Conservation (phyloP, 257 asterid species). For the Solanum verrucosum region DNA sequence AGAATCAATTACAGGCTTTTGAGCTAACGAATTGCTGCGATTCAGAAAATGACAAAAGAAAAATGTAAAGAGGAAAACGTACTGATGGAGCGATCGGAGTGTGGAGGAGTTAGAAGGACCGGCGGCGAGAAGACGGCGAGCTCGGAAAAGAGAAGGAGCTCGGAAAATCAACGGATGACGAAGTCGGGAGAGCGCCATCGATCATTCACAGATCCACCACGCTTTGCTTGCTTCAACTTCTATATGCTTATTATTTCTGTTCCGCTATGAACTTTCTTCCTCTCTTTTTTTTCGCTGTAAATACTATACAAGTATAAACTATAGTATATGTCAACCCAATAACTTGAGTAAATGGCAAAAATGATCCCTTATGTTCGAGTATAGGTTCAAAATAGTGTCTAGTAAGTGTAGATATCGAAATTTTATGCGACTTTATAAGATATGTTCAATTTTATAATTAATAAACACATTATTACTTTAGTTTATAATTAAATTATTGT, state of each 20-base stretch:
- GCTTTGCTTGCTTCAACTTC: slow-evolving; percentile 9
- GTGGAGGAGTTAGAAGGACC: slow-evolving; percentile 3
- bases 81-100: slow-evolving; percentile 46
- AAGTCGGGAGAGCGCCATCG: slow-evolving; percentile 91
- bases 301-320: background rate
- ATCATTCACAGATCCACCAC: slow-evolving; percentile 26
- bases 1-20: background rate
- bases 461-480: background rate
- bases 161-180: slow-evolving; percentile 71
- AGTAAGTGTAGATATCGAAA: too few relatives aligned
- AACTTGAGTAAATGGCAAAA: background rate
- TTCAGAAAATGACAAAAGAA: background rate
- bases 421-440: too few relatives aligned
- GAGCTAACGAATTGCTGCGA: background rate
- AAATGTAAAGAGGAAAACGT: background rate
- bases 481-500: background rate
- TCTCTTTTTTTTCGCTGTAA: background rate
- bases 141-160: slow-evolving; percentile 64
- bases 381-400: background rate
- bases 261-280: background rate
- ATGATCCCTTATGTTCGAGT: background rate
- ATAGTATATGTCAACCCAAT: background rate
- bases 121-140: slow-evolving; percentile 48
- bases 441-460: background rate
- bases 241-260: background rate